Evolutionary conservation across 2,329 filamentous ascomycete genomes (phyloP), one percentile per base, ranked within the genome.

Genomic region (Catunica adiposa): DNA sequence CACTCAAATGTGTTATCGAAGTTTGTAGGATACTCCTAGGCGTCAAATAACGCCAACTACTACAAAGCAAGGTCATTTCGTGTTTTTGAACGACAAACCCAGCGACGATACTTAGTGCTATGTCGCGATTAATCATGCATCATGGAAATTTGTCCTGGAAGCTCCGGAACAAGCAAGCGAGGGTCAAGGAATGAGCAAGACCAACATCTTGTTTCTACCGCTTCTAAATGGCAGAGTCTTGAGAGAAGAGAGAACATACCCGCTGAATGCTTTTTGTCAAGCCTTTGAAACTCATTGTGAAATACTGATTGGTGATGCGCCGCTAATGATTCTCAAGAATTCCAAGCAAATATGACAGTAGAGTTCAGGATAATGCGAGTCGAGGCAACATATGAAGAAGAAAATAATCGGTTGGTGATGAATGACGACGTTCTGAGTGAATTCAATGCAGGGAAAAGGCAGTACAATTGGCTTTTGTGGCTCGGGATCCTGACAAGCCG

Each of bases 201-300:
- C 17, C 23, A 8, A 48, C 9, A n/a, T n/a, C 29, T 34, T 34
- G 29, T 34, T 34, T 34, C 29, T 34, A 34, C 29, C n/a, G 40
- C 23, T 25, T 48, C 22, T 9, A 3, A 11, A 15, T 48, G 9
- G 22, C 34, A 26, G 50, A 4, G 26, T 5, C 37, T 20, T n/a
- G 51, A 34, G 34, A 53, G 54, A 56, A 38, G 57, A 55, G 54
- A 56, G 37, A 55, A 62, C 82, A 68, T 78, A 90, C 90, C 72
- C 92, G 81, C 60, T 80, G 79, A 66, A 95, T 75, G 73, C 84
- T 84, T 77, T 96, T 97, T 68, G 85, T 82, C 66, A 98, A 87
- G 65, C 92, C 92, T 72, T 92, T 94, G 77, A 95, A 89, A 79
- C 89, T 96, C 92, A 98, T 97, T 66, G 55, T 65, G 66, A 53